A percentile compares a stretch with the other conserved stretches of the same genome.
Conservation (phyloP, 1,139 yeast species). For the Pichia sp. region DNA sequence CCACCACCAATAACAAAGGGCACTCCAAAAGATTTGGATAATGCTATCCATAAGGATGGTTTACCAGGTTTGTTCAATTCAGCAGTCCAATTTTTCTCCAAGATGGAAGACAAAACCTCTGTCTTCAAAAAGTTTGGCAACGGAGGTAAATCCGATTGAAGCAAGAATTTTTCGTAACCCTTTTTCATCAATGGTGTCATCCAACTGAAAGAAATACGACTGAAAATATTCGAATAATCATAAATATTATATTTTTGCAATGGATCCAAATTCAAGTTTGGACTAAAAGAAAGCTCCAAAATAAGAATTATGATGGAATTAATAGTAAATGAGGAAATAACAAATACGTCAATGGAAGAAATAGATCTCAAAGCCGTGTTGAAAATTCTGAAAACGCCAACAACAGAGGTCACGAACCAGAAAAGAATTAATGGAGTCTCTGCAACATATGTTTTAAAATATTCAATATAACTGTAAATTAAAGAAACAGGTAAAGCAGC, state of each 20-base stretch:
- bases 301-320: constrained; percentile 44
- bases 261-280: constrained; percentile 30
- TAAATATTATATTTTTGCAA: constrained; percentile 47
- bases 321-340: constrained; percentile 40
- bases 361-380: constrained; percentile 43
- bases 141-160: constrained; percentile 73
- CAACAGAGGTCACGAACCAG: constrained; percentile 56
- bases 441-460: constrained; percentile 53
- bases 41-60: constrained; percentile 63
- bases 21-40: constrained; percentile 62
- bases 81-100: constrained; percentile 55
- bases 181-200: constrained; percentile 83
- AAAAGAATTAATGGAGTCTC: constrained; percentile 63
- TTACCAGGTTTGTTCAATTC: constrained; percentile 31
- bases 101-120: constrained; percentile 36
- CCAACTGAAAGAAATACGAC: constrained; percentile 81
- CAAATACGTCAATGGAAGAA: constrained; percentile 30
- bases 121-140: constrained; percentile 63
- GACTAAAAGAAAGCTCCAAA: constrained; percentile 44
- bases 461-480: constrained; percentile 63
- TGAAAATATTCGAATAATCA: constrained; percentile 76
- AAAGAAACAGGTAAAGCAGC: constrained; percentile 43
- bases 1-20: constrained; percentile 63
- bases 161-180: constrained; percentile 69
- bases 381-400: constrained; percentile 35